A percentile compares a stretch with the other conserved stretches of the same genome.
These are phyloP conservation scores for Backusella tarrabulga DNA, from an alignment of 192 early-diverging fungal genomes.

Conservation along the genomic window DNA sequence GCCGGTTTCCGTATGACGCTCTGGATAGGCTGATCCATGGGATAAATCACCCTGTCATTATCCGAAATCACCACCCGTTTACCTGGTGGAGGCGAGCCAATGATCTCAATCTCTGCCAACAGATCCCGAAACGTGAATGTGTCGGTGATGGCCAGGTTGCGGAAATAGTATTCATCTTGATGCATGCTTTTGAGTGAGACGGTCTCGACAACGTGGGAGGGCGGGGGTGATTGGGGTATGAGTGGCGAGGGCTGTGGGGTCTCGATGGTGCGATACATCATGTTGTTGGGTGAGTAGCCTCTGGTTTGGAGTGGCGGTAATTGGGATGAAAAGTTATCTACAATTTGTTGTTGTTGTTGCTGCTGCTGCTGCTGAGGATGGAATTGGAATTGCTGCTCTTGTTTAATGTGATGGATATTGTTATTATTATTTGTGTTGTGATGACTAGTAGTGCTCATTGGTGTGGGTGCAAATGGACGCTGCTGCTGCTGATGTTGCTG, in stretches of 20 bases:
- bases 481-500: background rate
- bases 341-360: background rate
- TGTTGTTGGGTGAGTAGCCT: background rate
- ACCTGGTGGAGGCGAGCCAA: constrained; percentile 28
- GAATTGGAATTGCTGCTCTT: background rate
- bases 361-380: background rate
- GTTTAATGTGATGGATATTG: background rate
- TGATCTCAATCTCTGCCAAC: constrained; percentile 34
- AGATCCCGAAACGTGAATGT: constrained; percentile 37
- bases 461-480: background rate
- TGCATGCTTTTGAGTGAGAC: constrained; percentile 29
- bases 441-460: background rate
- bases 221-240: background rate
- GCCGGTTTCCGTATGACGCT: constrained; percentile 18
- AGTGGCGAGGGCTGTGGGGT: background rate
- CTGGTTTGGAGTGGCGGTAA: constrained; percentile 23
- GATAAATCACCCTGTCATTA: constrained; percentile 5
- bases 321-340: constrained; percentile 24
- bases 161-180: constrained; percentile 25
- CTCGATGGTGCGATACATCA: background rate
- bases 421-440: background rate
- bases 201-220: constrained; percentile 26
- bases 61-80: constrained; percentile 29
- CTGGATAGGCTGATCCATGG: constrained; percentile 30
- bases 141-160: constrained; percentile 38